These are phyloP conservation scores for Peronosclerospora sorghi DNA, from an alignment of 352 stramenopile species.

Conservation along the genomic window DNA sequence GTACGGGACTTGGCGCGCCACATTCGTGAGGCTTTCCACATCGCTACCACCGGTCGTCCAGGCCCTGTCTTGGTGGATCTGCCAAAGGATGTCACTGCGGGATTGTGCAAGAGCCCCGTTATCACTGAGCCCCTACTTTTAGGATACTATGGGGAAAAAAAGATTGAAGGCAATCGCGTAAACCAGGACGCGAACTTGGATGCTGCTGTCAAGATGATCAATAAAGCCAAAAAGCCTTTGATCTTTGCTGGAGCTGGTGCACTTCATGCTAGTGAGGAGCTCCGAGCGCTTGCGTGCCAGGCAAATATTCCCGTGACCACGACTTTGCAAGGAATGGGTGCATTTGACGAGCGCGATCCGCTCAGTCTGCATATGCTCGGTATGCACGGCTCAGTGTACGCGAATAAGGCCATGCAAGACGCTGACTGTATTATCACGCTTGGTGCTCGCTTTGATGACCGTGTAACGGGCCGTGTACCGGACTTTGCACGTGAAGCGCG, in stretches of 20 bases:
- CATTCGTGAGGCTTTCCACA: slow-evolving; percentile 94
- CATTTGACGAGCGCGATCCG: slow-evolving; percentile 89
- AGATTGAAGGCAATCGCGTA: slow-evolving; percentile 68
- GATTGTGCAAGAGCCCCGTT: slow-evolving; percentile 60
- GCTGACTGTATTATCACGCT: slow-evolving; percentile 90
- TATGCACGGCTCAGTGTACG: slow-evolving; percentile 94
- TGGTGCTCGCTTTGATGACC: slow-evolving; percentile 93
- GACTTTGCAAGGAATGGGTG: slow-evolving; percentile 88
- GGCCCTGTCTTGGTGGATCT: slow-evolving; percentile 92
- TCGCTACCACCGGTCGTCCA: slow-evolving; percentile 88
- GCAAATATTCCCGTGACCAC: slow-evolving; percentile 93
- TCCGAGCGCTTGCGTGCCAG: slow-evolving; percentile 84
- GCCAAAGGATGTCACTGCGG: slow-evolving; percentile 90
- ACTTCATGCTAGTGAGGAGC: slow-evolving; percentile 80
- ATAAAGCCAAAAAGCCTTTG: slow-evolving; percentile 90
- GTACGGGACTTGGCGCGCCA: slow-evolving; percentile 90
- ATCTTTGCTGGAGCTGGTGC: slow-evolving; percentile 91
- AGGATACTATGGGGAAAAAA: slow-evolving; percentile 80
- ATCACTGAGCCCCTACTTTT: slow-evolving; percentile 67
- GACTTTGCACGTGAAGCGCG: slow-evolving; percentile 90
- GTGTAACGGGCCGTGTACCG: slow-evolving; percentile 88
- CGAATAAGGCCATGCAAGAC: slow-evolving; percentile 94
- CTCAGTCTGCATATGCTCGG: slow-evolving; percentile 94
- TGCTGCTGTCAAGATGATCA: slow-evolving; percentile 81
- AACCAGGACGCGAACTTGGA: slow-evolving; percentile 72